These are phyloP conservation scores for Auricularia cornea DNA, from an alignment of 768 basidiomycete species.

Conservation along the genomic window DNA sequence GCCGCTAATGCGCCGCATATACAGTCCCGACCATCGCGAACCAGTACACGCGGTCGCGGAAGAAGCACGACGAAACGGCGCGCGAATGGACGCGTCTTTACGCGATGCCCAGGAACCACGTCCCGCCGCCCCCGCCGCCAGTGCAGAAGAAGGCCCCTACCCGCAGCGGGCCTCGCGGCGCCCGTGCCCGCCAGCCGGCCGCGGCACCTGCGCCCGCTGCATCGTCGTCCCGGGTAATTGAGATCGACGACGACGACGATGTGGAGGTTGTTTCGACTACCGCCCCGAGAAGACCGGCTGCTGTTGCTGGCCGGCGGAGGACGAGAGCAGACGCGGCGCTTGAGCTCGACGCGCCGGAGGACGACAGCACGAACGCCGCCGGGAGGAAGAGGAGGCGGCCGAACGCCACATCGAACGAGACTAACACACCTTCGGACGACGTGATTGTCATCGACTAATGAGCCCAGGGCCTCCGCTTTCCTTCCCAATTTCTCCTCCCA, in stretches of 20 bases:
- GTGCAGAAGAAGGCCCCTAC: too few species aligned
- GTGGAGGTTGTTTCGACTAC: background rate
- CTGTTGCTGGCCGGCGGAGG: background rate
- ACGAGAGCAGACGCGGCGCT: background rate
- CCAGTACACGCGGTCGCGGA: constrained; percentile 56
- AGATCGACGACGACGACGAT: background rate
- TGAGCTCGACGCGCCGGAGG: background rate
- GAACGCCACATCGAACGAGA: background rate
- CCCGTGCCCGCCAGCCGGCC: background rate
- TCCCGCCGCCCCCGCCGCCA: background rate
- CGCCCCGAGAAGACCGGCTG: background rate
- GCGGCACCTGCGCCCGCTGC: background rate
- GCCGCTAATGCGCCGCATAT: background rate
- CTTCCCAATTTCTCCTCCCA: background rate
- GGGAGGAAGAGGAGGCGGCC: background rate
- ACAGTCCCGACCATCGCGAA: constrained; percentile 65
- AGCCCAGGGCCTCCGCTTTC: too few species aligned
- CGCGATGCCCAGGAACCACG: constrained; percentile 25
- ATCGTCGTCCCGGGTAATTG: background rate
- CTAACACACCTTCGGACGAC: background rate
- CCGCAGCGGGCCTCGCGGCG: background rate
- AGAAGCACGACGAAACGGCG: constrained; percentile 68
- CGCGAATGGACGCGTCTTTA: constrained; percentile 69
- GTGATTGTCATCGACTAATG: background rate
- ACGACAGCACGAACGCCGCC: background rate